Evolutionary conservation across 441 rosid species (phyloP).

Genomic region (Pelargonium fulgidum): DNA sequence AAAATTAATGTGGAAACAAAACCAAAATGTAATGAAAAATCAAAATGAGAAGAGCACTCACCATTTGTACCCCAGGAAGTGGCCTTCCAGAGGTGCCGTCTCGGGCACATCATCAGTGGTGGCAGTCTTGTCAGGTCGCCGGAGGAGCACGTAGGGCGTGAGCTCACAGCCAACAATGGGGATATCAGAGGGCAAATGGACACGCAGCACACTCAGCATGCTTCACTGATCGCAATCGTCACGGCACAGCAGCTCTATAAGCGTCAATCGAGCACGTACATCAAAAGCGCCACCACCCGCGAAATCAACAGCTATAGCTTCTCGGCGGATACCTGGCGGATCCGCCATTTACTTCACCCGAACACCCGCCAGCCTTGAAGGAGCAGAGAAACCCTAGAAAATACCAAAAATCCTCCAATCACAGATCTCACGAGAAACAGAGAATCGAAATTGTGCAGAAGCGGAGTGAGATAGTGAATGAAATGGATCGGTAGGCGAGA

Average conservation of each 20-base stretch:
- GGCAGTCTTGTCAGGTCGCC: conserved; percentile 64
- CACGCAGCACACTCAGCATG: conserved; percentile 98
- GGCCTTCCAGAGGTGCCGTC: conserved; percentile 76
- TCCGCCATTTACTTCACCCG: conserved; percentile 78
- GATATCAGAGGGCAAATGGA: conserved; percentile 93
- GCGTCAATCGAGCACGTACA: conserved; percentile 13
- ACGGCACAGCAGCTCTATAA: conserved; percentile 30
- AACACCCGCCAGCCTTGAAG: conserved; percentile 55
- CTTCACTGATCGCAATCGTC: conserved; percentile 42
- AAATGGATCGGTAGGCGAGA: conserved; percentile 1
- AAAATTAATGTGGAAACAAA: not conserved
- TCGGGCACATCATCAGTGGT: conserved; percentile 82
- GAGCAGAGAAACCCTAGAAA: conserved; percentile 39
- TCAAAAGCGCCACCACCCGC: conserved; percentile 13
- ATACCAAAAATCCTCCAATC: conserved; percentile 6
- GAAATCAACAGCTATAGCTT: not conserved
- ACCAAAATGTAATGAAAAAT: not conserved
- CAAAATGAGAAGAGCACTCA: conserved; percentile 22
- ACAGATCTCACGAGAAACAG: conserved; percentile 19
- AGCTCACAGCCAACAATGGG: conserved; percentile 99
- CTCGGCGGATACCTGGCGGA: conserved; percentile 56
- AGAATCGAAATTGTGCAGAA: not conserved
- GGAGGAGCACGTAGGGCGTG: conserved; percentile 82
- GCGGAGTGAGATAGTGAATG: conserved; percentile 8
- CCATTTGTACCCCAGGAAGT: conserved; percentile 93